Percentiles rank a stretch among this genome's conserved stretches.
Evolutionary conservation across 805 yeast species (phyloP).

Genomic region (Metschnikowia lunata): DNA sequence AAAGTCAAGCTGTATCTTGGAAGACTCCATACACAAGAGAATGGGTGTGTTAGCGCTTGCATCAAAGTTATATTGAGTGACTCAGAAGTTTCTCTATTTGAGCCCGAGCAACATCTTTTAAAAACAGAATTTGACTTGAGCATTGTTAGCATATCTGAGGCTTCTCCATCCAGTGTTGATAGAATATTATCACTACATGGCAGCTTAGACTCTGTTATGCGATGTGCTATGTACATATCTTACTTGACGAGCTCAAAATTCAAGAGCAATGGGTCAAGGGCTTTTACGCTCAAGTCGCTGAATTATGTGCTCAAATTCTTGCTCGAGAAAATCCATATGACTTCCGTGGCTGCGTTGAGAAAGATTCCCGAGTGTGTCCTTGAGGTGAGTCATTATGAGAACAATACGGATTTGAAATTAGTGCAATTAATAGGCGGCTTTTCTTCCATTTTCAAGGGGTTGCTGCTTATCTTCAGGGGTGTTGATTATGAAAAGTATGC

Average conservation of each 20-base stretch:
- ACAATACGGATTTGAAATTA: slow-evolving; percentile 7
- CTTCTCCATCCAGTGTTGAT: slow-evolving; percentile 26
- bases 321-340: slow-evolving; percentile 3
- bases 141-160: slow-evolving; percentile 11
- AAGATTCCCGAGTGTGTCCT: neutral
- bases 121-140: slow-evolving; percentile 19
- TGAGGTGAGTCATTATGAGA: slow-evolving; percentile 10
- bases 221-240: slow-evolving; percentile 24
- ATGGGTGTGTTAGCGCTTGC: slow-evolving; percentile 9
- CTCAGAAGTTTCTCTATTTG: slow-evolving; percentile 26
- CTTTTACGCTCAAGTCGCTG: slow-evolving; percentile 30
- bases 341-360: no score
- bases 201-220: slow-evolving; percentile 16
- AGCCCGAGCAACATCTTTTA: slow-evolving; percentile 20
- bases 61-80: slow-evolving; percentile 19
- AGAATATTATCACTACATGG: slow-evolving; percentile 31
- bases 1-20: slow-evolving; percentile 24
- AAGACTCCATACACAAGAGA: slow-evolving; percentile 13
- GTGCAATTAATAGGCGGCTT: slow-evolving; percentile 13
- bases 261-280: slow-evolving; percentile 9
- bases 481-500: slow-evolving; percentile 5
- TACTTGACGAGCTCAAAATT: slow-evolving; percentile 22
- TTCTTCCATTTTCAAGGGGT: slow-evolving; percentile 11
- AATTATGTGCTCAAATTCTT: slow-evolving; percentile 21
- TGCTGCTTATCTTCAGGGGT: slow-evolving; percentile 3